Base-by-base conservation (phyloP, 106 monocot genomes). In the Posidonia australis region DNA sequence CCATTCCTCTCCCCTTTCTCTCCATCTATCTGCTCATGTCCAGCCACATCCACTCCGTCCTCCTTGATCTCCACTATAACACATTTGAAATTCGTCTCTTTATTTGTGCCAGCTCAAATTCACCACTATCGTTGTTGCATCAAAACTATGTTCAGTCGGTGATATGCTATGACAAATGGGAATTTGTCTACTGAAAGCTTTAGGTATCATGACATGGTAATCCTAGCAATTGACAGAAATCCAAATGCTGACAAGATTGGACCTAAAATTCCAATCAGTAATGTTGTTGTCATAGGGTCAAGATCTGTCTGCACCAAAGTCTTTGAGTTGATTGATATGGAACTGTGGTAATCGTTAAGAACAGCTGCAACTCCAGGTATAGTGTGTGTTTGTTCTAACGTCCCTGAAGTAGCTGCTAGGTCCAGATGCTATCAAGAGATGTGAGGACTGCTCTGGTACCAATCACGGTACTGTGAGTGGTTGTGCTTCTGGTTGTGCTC, bases 161-260 rank as follows among this genome's bases (percentile, higher is more conserved):
- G 88, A 63, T 81, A 89, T 1, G 83, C 93, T 22, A 86, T 44
- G 5, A 84, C 88, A 71, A 89, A 93, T 0, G 89, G 88, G 55
- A 93, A 86, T 63, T 86, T 73, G 1, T 58, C 77, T 41, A 86
- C 81, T 0, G 89, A 86, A 12, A 86, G 83, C 77, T 86, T 89
- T 1, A 89, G 93, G 60, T 93, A 93, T 86, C 93, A 93, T 11
- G 88, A 88, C 93, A 93, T 89, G 25, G 89, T 73, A 56, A 89
- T 93, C 63, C 89, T 77, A n/a, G 70, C 18, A 57, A 89, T 81
- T 69, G 86, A 93, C 20, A 89, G 67, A 43, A 93, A 89, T 0
- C 83, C 85, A 41, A 88, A 83, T 45, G 77, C 80, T 6, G 88
- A 93, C 1, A 92, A 78, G 46, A 77, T 70, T 32, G 93, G 83